phyloP scores from a whole-genome alignment of 2,329 filamentous ascomycete genomes.

The Monosporascus sp. region DNA sequence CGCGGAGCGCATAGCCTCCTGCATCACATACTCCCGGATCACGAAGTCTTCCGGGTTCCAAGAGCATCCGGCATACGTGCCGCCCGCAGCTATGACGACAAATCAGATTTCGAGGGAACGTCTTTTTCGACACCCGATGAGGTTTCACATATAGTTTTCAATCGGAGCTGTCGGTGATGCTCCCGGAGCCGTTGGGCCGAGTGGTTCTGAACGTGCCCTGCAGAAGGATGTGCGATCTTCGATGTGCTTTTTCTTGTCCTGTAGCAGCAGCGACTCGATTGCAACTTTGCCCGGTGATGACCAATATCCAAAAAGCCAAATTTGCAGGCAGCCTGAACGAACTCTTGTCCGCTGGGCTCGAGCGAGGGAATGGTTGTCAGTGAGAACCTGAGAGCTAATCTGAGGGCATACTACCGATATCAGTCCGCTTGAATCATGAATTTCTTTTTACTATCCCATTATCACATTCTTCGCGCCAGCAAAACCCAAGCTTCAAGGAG shows the following conservation, averaged over 20 bases:
- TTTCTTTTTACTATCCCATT: not conserved
- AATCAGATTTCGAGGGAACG: slow-evolving; percentile 14
- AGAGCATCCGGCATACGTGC: slow-evolving; percentile 8
- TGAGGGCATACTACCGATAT: slow-evolving; percentile 34
- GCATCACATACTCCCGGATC: slow-evolving; percentile 5
- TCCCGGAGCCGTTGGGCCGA: slow-evolving; percentile 10
- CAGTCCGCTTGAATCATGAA: not conserved
- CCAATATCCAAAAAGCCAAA: slow-evolving; percentile 52
- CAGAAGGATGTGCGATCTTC: slow-evolving; percentile 6
- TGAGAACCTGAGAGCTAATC: slow-evolving; percentile 55
- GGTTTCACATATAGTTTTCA: slow-evolving; percentile 42
- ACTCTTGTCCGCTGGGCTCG: slow-evolving; percentile 5
- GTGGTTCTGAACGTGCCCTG: slow-evolving; percentile 5
- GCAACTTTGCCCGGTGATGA: slow-evolving; percentile 42
- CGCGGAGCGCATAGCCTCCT: slow-evolving; percentile 1
- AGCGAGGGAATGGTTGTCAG: slow-evolving; percentile 34
- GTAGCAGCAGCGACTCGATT: slow-evolving; percentile 13
- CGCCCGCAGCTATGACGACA: slow-evolving; percentile 24
- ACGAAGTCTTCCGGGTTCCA: slow-evolving; percentile 6
- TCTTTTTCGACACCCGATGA: slow-evolving; percentile 18
- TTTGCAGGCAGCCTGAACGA: slow-evolving; percentile 43
- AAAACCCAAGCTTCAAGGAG: no score
- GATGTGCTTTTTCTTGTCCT: slow-evolving; percentile 9
- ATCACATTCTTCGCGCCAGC: not conserved
- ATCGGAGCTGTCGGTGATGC: slow-evolving; percentile 41